Evolutionary conservation across 1,139 yeast species (phyloP), one percentile per base, ranked within the genome.

Genomic region (Zygosaccharomyces pseudobailii): DNA sequence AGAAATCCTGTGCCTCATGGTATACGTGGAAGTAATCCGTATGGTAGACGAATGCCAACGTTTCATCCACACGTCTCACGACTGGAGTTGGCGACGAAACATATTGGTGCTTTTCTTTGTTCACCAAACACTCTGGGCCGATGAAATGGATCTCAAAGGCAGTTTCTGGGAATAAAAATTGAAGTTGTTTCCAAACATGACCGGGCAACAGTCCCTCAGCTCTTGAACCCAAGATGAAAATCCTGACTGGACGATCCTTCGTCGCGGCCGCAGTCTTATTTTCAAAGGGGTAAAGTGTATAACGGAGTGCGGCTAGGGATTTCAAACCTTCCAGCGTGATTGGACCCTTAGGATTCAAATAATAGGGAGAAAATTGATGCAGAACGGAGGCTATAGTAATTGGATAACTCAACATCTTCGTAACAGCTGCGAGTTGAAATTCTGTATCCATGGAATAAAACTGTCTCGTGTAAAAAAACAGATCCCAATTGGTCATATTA

Each of bases 391-490:
- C 96, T 50, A 92, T 84, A 5, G 98, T 89, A 51, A 88, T 71
- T 37, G 98, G 98, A 67, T 89, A 92, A 42, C 95, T 86, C 63
- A 92, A 76, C 76, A 92, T 87, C 67, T 94, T 92, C 24, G 97
- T 88, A 32, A 90, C 92, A 2, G 95, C 95, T 0, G 98, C 97
- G 63, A 90, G 73, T 68, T 90, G 95, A 71, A 87, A 92, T 66
- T 90, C 97, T 9, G 96, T 87, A 67, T 92, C 96, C 97, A 92
- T 90, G 5, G 97, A 90, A 60, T 82, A 84, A 66, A 88, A 92
- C 60, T 86, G 87, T 66, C 98, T 78, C 0, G 98, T 92, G 68
- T 92, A 92, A 65, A 92, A 84, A 61, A 80, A 92, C 19, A 95
- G 75, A 67, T 92, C 97, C 98, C 98, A 92, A 66, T 79, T 83